phyloP scores from a whole-genome alignment of 495 filamentous ascomycete species.

The Penicillium ochrochloron region DNA sequence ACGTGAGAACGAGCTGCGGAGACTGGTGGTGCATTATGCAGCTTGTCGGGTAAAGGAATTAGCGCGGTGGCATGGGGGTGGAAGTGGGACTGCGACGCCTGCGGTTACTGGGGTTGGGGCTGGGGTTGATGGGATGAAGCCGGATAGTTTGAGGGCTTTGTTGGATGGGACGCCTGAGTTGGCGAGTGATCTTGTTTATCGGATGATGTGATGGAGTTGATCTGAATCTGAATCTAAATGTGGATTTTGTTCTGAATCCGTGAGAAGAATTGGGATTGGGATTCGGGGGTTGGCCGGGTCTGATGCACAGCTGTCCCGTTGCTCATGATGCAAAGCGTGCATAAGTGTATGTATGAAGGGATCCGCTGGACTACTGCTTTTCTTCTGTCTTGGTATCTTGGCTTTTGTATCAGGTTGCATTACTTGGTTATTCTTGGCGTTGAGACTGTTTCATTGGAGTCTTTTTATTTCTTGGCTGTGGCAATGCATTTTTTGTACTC shows the following conservation, averaged over 20 bases:
- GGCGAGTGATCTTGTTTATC: constrained; percentile 53
- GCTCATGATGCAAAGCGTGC: neutral
- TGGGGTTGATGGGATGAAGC: constrained; percentile 22
- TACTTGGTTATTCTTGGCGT: neutral
- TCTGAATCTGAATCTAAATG: neutral
- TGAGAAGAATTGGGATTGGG: too few relatives aligned
- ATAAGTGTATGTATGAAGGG: neutral
- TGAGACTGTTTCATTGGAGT: neutral
- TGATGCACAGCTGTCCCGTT: neutral
- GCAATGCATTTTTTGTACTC: neutral
- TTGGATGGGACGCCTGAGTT: constrained; percentile 49
- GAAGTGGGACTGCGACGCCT: constrained; percentile 34
- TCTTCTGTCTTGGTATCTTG: neutral
- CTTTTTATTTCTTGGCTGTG: neutral
- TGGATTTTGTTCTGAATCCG: too few relatives aligned
- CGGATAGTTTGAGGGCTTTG: constrained; percentile 41
- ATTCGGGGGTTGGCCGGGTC: neutral
- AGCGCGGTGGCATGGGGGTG: constrained; percentile 42
- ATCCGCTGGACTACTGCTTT: neutral
- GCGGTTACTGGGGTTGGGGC: constrained; percentile 20
- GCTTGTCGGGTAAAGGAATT: constrained; percentile 52
- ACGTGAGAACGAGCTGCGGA: constrained; percentile 51
- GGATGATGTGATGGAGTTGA: constrained; percentile 37
- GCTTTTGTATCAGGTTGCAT: neutral
- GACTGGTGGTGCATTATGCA: constrained; percentile 49